Percentiles rank a stretch among this genome's conserved stretches.
These are phyloP conservation scores for Mycocentrospora acerina DNA, from an alignment of 2,329 filamentous ascomycete genomes.

Conservation along the genomic window DNA sequence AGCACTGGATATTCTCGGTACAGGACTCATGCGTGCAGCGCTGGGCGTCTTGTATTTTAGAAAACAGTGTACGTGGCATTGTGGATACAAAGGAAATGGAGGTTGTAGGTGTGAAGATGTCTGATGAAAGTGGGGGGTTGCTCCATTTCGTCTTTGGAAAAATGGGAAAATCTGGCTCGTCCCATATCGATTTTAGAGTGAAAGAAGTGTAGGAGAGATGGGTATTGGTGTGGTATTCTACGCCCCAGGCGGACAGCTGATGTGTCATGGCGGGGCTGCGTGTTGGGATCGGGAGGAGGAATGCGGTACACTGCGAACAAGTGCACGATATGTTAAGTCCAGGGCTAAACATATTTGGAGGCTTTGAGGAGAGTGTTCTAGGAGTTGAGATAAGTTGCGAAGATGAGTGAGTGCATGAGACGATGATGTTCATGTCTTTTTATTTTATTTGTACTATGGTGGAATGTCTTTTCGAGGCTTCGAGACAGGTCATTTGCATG, in stretches of 20 bases:
- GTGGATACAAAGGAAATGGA: too few species aligned
- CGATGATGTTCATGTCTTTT: background rate
- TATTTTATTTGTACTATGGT: background rate
- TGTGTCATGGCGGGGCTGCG: too few species aligned
- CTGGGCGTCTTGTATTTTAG: background rate
- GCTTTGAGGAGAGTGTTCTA: background rate
- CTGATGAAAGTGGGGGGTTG: too few species aligned
- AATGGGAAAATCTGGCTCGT: too few species aligned
- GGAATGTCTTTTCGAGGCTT: background rate
- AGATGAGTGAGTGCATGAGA: background rate
- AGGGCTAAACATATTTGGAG: constrained; percentile 4
- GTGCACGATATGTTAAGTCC: constrained; percentile 14
- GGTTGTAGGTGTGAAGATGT: too few species aligned
- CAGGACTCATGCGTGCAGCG: background rate
- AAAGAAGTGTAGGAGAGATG: background rate
- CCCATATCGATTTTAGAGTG: too few species aligned
- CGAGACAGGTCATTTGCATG: background rate
- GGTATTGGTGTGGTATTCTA: background rate
- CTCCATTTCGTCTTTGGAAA: too few species aligned
- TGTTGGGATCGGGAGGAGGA: constrained; percentile 11
- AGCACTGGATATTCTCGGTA: too few species aligned
- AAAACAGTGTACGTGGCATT: too few species aligned
- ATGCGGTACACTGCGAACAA: constrained; percentile 13
- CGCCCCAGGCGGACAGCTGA: too few species aligned
- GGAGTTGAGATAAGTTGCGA: background rate